Base-by-base conservation (phyloP, 495 filamentous ascomycete genomes). In the Hyphodiscus hymeniophilus region DNA sequence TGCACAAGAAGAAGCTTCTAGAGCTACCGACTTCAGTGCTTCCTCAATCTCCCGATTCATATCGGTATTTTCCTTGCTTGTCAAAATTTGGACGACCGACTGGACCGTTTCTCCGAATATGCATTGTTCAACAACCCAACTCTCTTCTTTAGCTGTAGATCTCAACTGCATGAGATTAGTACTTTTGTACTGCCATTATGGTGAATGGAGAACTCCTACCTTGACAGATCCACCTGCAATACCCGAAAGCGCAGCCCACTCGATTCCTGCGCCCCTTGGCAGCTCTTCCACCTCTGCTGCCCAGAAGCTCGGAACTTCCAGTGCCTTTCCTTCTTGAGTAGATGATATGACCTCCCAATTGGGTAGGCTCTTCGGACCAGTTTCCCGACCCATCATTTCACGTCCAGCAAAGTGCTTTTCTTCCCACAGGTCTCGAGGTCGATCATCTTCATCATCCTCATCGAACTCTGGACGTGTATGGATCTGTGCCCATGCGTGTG, bases 251-350 rank as follows among this genome's bases (percentile, higher is more conserved):
- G 51, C 76, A 54, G 81, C 77, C 87, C 87, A 91, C 64, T 94
- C 88, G 31, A 94, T 76, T 44, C 70, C 69, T 50, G 76, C 80
- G 12, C 65, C 71, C 24, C 84, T 73, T 1, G 88, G 88, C 30
- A 94, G 64, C 50, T 77, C 74, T 33, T 79, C 72, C 11, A 91
- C 85, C 47, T 91, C 76, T 2, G 80, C 81, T 0, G 80, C 77
- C 56, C 90, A 80, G 48, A 89, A 73, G 2, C 81, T 81, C 1
- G 89, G 82, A 17, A 70, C 45, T 1, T 41, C 7, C 23, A n/a
- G 10, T 4, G 34, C 26, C 21, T 7, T 20, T 16, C 15, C 18
- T 12, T 16, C 24, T 12, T 46, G 23, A n/a, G 58, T 23, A 11
- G 30, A 8, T n/a, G 34, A 18, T 7, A 23, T 10, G 11, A 46